Percentiles rank a stretch among this genome's conserved stretches.
Conservation (phyloP, 192 early-diverging fungal species). For the Haplosporangium gracile region DNA sequence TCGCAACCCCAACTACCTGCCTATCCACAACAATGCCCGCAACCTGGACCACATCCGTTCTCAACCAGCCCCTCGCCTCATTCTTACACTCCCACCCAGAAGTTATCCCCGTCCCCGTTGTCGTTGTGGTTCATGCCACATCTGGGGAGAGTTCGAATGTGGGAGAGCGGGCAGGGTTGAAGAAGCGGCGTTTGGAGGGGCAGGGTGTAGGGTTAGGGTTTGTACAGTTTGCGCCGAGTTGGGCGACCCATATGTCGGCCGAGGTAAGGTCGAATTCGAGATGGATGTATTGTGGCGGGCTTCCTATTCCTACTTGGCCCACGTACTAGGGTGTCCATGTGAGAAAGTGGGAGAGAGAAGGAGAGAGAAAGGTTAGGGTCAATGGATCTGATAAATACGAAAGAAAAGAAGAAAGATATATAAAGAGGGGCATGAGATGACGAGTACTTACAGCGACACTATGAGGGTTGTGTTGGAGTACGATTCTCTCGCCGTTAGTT, state of each 20-base stretch:
- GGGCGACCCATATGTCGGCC: conserved; percentile 70
- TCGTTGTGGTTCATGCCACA: conserved; percentile 13
- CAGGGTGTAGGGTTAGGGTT: conserved; percentile 21
- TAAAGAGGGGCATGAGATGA: not conserved
- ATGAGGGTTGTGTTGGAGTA: conserved; percentile 10
- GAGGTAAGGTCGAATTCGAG: conserved; percentile 68
- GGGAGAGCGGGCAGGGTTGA: conserved; percentile 7
- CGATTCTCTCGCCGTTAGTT: conserved; percentile 10
- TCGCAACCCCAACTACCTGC: conserved; percentile 71
- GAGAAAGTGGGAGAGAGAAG: too few species aligned
- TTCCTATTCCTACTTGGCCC: conserved; percentile 73
- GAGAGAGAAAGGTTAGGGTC: not conserved
- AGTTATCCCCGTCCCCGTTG: conserved; percentile 18
- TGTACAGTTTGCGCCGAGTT: conserved; percentile 9
- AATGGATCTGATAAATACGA: not conserved
- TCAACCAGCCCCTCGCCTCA: conserved; percentile 27
- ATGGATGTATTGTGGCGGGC: conserved; percentile 73
- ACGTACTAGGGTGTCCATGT: too few species aligned
- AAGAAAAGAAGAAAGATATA: not conserved
- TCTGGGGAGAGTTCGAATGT: conserved; percentile 16
- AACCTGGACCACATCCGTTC: conserved; percentile 63
- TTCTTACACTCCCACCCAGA: conserved; percentile 23
- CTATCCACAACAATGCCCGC: conserved; percentile 63
- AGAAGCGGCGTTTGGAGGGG: conserved; percentile 21
- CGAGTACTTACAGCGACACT: conserved; percentile 4